A percentile compares a stretch with the other conserved stretches of the same genome.
Evolutionary conservation across 2,329 filamentous ascomycete species (phyloP).

Genomic region (Colletotrichum orchidophilum): DNA sequence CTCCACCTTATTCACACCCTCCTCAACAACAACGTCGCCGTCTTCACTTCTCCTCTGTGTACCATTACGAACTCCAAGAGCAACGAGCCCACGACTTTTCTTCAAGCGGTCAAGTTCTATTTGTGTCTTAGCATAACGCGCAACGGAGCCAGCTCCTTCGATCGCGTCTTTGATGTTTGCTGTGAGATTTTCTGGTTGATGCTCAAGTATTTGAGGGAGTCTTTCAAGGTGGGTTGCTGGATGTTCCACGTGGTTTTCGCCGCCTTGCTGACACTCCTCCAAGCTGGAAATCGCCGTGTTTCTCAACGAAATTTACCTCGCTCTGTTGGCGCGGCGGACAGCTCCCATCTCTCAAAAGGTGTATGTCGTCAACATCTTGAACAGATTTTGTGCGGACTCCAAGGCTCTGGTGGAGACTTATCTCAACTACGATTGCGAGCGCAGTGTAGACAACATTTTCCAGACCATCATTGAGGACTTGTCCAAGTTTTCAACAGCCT

Average conservation of each 20-base stretch:
- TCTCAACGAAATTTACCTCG: slow-evolving; percentile 94
- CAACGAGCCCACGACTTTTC: slow-evolving; percentile 87
- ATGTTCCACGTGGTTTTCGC: background rate
- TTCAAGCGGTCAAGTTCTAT: slow-evolving; percentile 97
- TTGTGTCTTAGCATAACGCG: slow-evolving; percentile 93
- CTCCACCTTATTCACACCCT: slow-evolving; percentile 95
- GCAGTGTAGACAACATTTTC: slow-evolving; percentile 96
- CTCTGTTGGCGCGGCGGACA: slow-evolving; percentile 86
- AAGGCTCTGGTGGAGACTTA: slow-evolving; percentile 93
- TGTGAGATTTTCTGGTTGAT: slow-evolving; percentile 99
- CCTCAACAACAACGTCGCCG: slow-evolving; percentile 89
- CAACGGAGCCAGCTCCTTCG: slow-evolving; percentile 93
- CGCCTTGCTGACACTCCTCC: slow-evolving; percentile 40
- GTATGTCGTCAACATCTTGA: slow-evolving; percentile 87
- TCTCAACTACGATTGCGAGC: slow-evolving; percentile 97
- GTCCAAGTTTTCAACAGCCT: slow-evolving; percentile 83
- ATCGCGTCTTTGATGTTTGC: slow-evolving; percentile 92
- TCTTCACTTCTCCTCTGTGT: slow-evolving; percentile 91
- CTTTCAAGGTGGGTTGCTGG: slow-evolving; percentile 77
- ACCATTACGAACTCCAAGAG: slow-evolving; percentile 92
- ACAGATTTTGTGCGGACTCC: slow-evolving; percentile 85
- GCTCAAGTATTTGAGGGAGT: slow-evolving; percentile 90
- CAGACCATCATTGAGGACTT: slow-evolving; percentile 94
- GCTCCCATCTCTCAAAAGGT: slow-evolving; percentile 92
- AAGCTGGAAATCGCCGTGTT: slow-evolving; percentile 98